Evolutionary conservation across 495 filamentous ascomycete genomes (phyloP).

Genomic region (Tuber brumale): DNA sequence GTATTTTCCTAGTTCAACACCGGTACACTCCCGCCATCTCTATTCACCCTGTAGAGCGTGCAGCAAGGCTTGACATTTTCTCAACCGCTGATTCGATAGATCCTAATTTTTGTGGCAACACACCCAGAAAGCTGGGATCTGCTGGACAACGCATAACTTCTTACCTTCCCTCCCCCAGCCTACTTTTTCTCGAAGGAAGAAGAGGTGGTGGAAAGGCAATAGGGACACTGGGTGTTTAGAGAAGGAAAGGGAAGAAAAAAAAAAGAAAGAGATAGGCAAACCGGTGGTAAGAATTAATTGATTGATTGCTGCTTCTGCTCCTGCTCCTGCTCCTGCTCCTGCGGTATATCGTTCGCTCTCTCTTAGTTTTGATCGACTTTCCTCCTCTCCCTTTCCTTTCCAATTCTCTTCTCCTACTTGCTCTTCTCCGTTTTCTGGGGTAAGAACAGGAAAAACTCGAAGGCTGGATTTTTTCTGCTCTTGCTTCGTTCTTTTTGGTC

Average conservation of each 20-base stretch:
- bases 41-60: constrained; percentile 3
- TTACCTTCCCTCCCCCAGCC: constrained; percentile 20
- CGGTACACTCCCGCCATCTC: neutral
- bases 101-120: constrained; percentile 2
- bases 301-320: neutral
- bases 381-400: neutral
- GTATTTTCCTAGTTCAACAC: constrained; percentile 1
- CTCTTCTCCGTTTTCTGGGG: constrained; percentile 15
- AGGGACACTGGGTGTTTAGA: neutral
- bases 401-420: neutral
- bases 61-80: constrained; percentile 27
- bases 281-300: neutral
- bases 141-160: constrained; percentile 35
- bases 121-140: constrained; percentile 28
- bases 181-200: constrained; percentile 7
- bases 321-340: neutral
- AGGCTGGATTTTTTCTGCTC: constrained; percentile 30
- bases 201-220: neutral
- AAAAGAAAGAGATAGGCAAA: constrained; percentile 3
- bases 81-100: constrained; percentile 18
- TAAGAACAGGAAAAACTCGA: constrained; percentile 18
- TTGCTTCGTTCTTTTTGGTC: constrained; percentile 18
- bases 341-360: neutral
- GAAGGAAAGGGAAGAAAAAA: neutral
- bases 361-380: neutral